Base-by-base conservation (phyloP, 176 grass and related monocot species). In the Ensete ventricosum region DNA sequence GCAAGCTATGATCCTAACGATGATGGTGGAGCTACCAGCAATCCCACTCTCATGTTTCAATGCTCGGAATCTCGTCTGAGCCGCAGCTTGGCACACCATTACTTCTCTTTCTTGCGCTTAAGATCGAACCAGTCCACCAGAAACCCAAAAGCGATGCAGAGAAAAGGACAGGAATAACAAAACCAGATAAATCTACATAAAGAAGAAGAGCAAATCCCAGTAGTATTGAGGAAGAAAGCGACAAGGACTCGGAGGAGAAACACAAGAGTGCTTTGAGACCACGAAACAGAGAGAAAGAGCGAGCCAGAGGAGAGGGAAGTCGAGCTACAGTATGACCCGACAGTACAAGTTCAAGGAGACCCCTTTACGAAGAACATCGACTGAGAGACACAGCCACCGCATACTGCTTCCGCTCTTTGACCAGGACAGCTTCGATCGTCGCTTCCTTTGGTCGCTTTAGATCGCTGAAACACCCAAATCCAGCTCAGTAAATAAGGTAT, bases 61-160 rank as follows among this genome's bases (percentile, higher is more conserved):
- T 67, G 83, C 80, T 80, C 78, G 82, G 88, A 93, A 93, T 88
- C 85, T 93, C 21, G 87, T 93, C 77, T 90, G 81, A 65, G 85
- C 79, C 53, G 88, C 88, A 72, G 90, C 90, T 83, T 93, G 86
- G 89, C 94, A 97, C 90, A 97, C 85, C 94, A 97, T 97, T 77
- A 88, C 87, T 88, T 84, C 83, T 81, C 63, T 65, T 43, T 70
- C 76, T 71, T 73, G 22, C 71, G 49, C 73, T 53, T 50, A 22
- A 75, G 64, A 53, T 48, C 69, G 26, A 69, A 81, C 73, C 72
- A 82, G 77, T 81, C 77, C 67, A 63, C 73, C 79, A 82, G 73
- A 78, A 70, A 79, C 76, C 73, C 62, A 48, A 69, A 69, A 29
- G 12, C 72, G 69, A 24, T 65, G 69, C 52, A 73, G 29, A 76